phyloP scores from a whole-genome alignment of 2,329 filamentous ascomycete genomes.

The Pleurostoma richardsiae region DNA sequence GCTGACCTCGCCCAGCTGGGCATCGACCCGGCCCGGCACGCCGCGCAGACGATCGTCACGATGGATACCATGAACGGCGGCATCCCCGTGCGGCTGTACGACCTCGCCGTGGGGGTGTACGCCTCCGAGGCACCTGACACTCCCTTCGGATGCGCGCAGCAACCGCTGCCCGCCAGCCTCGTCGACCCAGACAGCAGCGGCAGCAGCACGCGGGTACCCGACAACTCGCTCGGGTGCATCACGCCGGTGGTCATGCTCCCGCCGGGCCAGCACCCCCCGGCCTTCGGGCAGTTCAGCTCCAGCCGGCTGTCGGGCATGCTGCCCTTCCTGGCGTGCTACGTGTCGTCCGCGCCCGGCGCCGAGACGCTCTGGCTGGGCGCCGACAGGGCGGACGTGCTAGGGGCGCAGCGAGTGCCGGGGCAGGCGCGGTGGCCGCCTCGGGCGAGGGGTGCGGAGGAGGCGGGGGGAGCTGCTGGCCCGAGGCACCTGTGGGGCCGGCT shows the following conservation, averaged over 20 bases:
- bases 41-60: conserved; percentile 15
- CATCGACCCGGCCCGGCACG: no score
- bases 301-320: conserved; percentile 34
- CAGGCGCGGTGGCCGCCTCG: no score
- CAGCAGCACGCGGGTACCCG: no score
- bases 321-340: conserved; percentile 35
- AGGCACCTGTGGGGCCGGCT: no score
- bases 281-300: not conserved
- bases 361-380: conserved; percentile 33
- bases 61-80: conserved; percentile 23
- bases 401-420: conserved; percentile 31
- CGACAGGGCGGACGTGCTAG: conserved; percentile 36
- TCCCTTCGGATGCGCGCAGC: conserved; percentile 10
- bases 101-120: conserved; percentile 26
- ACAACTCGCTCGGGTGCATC: conserved; percentile 2
- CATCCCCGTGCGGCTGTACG: conserved; percentile 20
- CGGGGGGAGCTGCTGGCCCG: no score
- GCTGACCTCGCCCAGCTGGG: conserved; percentile 27
- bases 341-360: conserved; percentile 30
- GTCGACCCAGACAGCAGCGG: conserved; percentile 8
- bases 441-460: no score
- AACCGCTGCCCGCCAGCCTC: conserved; percentile 13
- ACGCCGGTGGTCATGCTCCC: conserved; percentile 12
- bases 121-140: conserved; percentile 11
- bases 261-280: not conserved